Base-by-base conservation (phyloP, 768 basidiomycete species). In the Mycena maculata region DNA sequence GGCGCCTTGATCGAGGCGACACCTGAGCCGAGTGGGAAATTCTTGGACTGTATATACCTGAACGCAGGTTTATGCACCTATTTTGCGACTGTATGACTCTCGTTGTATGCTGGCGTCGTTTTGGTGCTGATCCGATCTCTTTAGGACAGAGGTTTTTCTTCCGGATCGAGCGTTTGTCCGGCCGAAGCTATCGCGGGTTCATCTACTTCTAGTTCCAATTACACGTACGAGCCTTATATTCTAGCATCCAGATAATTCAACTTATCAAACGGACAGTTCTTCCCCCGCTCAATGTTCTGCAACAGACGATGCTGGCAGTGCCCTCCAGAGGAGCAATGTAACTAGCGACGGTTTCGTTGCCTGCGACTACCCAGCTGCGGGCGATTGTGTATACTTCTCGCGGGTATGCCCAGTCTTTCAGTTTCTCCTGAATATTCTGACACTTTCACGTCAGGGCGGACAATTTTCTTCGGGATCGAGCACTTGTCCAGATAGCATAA, bases 391-490 rank as follows among this genome's bases (percentile, higher is more conserved):
- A 33, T 52, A 61, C 38, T 61, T 61, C 25, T n/a, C n/a, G n/a
- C n/a, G n/a, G n/a, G n/a, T n/a, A n/a, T n/a, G n/a, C n/a, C n/a
- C n/a, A n/a, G n/a, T n/a, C n/a, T n/a, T n/a, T n/a, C n/a, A n/a
- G n/a, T n/a, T n/a, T n/a, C n/a, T n/a, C n/a, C n/a, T n/a, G n/a
- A n/a, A n/a, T n/a, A n/a, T n/a, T 31, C 18, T 20, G 6, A 31
- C 7, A 2, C 12, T 2, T 33, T 52, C 9, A 30, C n/a, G n/a
- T 9, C 31, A 52, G 28, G 41, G 30, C 5, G 60, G 60, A 11
- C n/a, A 41, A 9, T 62, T 62, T n/a, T 62, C 60, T 10, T 20
- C 60, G 11, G 60, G 60, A 11, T n/a, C 50, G n/a, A 53, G 50
- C 52, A 45, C 41, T 15, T 62, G 60, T 30, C 60, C 60, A 3